These are phyloP conservation scores for Zygosaccharomyces kombuchaensis DNA, from an alignment of 805 yeast genomes.

Conservation along the genomic window DNA sequence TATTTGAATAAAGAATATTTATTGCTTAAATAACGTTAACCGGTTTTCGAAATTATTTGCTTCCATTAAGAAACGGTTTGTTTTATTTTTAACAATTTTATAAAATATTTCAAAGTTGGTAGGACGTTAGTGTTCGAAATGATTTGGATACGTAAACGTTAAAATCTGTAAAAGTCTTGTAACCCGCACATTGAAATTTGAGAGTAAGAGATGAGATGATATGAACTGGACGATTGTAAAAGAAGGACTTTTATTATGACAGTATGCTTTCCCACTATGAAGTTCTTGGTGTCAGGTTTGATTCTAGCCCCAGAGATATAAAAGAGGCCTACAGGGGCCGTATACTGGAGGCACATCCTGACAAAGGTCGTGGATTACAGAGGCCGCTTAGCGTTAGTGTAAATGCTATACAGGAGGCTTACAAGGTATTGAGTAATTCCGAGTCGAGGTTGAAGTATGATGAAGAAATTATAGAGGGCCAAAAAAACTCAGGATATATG, in stretches of 20 bases:
- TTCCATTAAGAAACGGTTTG: no score
- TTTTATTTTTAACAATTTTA: neutral
- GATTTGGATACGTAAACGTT: neutral
- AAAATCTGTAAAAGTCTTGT: neutral
- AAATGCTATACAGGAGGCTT: conserved; percentile 59
- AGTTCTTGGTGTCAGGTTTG: conserved; percentile 47
- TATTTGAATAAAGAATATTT: no score
- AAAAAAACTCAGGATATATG: conserved; percentile 34
- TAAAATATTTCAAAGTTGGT: neutral
- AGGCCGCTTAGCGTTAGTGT: conserved; percentile 28
- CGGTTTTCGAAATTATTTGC: no score
- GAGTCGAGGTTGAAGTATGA: conserved; percentile 49
- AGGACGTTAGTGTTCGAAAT: neutral
- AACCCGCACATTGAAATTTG: neutral
- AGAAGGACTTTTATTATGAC: neutral
- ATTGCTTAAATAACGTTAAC: no score
- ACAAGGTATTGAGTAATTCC: conserved; percentile 46
- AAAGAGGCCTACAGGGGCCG: conserved; percentile 60
- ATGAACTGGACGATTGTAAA: no score
- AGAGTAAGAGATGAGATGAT: neutral
- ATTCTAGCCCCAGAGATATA: conserved; percentile 41
- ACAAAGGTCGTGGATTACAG: conserved; percentile 41
- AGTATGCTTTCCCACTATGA: conserved; percentile 45
- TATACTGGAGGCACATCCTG: conserved; percentile 73
- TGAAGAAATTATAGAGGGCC: conserved; percentile 35